These are phyloP conservation scores for Brasilioporus rufonigricans DNA, from an alignment of 768 basidiomycete species.

Conservation along the genomic window DNA sequence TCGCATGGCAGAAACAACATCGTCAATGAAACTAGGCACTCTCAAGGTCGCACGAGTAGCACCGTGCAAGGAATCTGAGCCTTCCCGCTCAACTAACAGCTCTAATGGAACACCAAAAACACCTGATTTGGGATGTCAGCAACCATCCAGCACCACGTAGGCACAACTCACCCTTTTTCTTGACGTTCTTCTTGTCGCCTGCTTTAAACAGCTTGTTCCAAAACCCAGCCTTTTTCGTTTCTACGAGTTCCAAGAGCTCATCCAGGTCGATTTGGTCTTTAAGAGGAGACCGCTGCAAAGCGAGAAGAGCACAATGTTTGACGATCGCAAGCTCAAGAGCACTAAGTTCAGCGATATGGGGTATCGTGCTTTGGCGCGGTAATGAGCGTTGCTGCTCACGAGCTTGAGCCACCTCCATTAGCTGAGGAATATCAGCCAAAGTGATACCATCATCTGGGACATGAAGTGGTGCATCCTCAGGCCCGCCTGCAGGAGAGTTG, in stretches of 20 bases:
- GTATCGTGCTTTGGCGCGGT: slow-evolving; percentile 72
- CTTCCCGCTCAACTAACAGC: slow-evolving; percentile 88
- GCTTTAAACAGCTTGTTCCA: slow-evolving; percentile 96
- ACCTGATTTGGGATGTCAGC: slow-evolving; percentile 45
- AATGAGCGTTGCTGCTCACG: slow-evolving; percentile 84
- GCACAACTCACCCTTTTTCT: slow-evolving; percentile 73
- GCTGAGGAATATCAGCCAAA: slow-evolving; percentile 89
- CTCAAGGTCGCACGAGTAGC: slow-evolving; percentile 80
- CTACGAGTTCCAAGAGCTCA: slow-evolving; percentile 90
- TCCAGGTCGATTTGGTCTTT: slow-evolving; percentile 86
- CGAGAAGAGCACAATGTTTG: slow-evolving; percentile 86
- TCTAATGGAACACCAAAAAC: slow-evolving; percentile 94
- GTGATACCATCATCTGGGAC: slow-evolving; percentile 81
- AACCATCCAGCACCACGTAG: slow-evolving; percentile 1
- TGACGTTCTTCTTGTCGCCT: slow-evolving; percentile 84
- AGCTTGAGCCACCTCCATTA: slow-evolving; percentile 90
- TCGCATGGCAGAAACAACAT: slow-evolving; percentile 96
- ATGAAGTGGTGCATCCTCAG: slow-evolving; percentile 38
- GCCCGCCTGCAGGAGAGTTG: slow-evolving; percentile 61
- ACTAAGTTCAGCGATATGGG: slow-evolving; percentile 81
- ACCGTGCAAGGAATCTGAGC: slow-evolving; percentile 92
- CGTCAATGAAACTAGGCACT: slow-evolving; percentile 97
- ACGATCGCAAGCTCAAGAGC: slow-evolving; percentile 86
- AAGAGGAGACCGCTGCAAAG: slow-evolving; percentile 73
- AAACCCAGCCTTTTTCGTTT: slow-evolving; percentile 89